These are phyloP conservation scores for Emergomyces orientalis DNA, from an alignment of 2,329 filamentous ascomycete genomes.

Conservation along the genomic window DNA sequence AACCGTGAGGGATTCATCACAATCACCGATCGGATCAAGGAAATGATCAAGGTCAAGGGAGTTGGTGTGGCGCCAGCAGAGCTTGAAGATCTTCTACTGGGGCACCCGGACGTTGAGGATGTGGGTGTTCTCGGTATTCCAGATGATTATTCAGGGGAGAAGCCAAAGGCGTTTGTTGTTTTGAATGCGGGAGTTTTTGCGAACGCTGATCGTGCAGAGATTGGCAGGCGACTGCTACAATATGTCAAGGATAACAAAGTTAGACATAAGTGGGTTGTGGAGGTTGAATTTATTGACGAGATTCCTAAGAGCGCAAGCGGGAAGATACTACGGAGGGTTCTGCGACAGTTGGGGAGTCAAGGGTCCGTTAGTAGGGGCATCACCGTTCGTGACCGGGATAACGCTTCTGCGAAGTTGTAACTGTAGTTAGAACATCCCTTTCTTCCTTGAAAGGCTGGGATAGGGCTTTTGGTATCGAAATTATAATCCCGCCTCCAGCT, in stretches of 20 bases:
- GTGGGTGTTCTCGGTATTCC: slow-evolving; percentile 48
- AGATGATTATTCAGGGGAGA: slow-evolving; percentile 49
- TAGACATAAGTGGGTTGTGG: slow-evolving; percentile 35
- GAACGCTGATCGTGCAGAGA: slow-evolving; percentile 21
- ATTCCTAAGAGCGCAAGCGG: slow-evolving; percentile 65
- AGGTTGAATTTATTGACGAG: slow-evolving; percentile 32
- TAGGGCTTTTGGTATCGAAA: not conserved
- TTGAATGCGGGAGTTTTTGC: slow-evolving; percentile 25
- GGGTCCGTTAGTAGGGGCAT: not conserved
- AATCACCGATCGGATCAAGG: slow-evolving; percentile 42
- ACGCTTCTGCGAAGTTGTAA: slow-evolving; percentile 8
- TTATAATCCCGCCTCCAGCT: not conserved
- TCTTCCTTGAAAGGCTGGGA: not conserved
- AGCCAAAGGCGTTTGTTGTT: slow-evolving; percentile 51
- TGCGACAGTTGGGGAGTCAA: slow-evolving; percentile 8
- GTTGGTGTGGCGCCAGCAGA: slow-evolving; percentile 52
- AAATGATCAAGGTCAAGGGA: slow-evolving; percentile 60
- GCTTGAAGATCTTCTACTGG: slow-evolving; percentile 53
- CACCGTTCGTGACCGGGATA: not conserved
- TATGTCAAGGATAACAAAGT: slow-evolving; percentile 60
- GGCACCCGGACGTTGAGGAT: slow-evolving; percentile 43
- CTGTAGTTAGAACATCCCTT: not conserved
- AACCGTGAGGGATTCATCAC: too few species aligned
- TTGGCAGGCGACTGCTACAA: slow-evolving; percentile 44
- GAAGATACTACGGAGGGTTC: slow-evolving; percentile 51